Percentiles rank a stretch among this genome's conserved stretches.
These are phyloP conservation scores for Scedosporium boydii DNA, from an alignment of 2,329 filamentous ascomycete genomes.

Conservation along the genomic window DNA sequence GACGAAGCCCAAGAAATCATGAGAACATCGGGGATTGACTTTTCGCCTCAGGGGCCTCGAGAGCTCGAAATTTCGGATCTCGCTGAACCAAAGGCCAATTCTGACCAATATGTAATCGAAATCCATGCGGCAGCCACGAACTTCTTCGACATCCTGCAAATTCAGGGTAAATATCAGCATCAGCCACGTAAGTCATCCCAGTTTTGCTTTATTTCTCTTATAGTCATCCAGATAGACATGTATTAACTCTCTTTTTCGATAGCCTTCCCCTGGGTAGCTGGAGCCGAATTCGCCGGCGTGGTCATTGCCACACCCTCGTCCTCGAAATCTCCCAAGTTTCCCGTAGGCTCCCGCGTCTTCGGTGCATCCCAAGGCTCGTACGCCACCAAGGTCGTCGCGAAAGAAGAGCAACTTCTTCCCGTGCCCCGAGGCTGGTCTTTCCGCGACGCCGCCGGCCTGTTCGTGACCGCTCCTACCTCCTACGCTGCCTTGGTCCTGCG, in stretches of 20 bases:
- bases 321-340: conserved; percentile 49
- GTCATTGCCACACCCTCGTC: conserved; percentile 56
- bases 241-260: conserved; percentile 18
- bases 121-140: conserved; percentile 85
- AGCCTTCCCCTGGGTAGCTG: conserved; percentile 75
- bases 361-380: conserved; percentile 81
- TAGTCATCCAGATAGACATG: no score
- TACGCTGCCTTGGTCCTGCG: conserved; percentile 76
- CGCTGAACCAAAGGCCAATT: conserved; percentile 61
- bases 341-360: conserved; percentile 74
- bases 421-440: conserved; percentile 77
- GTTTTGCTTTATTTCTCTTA: no score
- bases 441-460: conserved; percentile 76
- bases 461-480: conserved; percentile 84
- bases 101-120: conserved; percentile 74
- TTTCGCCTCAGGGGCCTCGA: conserved; percentile 53
- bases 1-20: background rate
- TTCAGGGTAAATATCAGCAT: conserved; percentile 90
- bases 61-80: conserved; percentile 69
- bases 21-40: background rate
- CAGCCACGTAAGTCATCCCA: conserved; percentile 48
- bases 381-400: conserved; percentile 61
- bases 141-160: conserved; percentile 95
- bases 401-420: conserved; percentile 58
- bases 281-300: conserved; percentile 77